These are phyloP conservation scores for Skeletonema menzelii DNA, from an alignment of 108 stramenopile genomes.

Conservation along the genomic window DNA sequence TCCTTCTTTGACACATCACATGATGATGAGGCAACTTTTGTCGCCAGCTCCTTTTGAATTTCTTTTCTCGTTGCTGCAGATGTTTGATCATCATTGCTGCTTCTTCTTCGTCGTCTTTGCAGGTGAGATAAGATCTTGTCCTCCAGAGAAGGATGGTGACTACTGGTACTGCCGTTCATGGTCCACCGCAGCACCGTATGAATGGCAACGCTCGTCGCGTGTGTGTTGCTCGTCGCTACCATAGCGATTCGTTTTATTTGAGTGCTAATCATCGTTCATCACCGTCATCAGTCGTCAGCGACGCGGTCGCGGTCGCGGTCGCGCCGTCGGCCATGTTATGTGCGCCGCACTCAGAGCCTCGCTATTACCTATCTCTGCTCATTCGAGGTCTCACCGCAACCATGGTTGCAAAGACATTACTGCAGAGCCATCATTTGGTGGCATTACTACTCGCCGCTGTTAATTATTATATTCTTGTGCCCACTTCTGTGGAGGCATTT, in stretches of 20 bases:
- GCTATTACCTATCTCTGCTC: too few relatives aligned
- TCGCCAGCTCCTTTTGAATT: conserved; percentile 15
- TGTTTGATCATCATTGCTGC: background rate
- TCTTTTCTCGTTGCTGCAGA: conserved; percentile 1
- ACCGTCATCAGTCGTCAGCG: too few relatives aligned
- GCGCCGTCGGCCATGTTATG: too few relatives aligned
- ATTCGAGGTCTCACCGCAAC: background rate
- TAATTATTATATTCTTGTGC: background rate
- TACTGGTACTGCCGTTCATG: background rate
- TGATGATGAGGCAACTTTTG: conserved; percentile 6
- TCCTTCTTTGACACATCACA: conserved; percentile 29
- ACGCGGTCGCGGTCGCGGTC: too few relatives aligned
- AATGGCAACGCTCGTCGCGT: too few relatives aligned
- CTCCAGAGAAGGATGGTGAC: background rate
- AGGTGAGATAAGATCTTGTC: conserved; percentile 26
- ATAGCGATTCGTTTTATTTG: too few relatives aligned
- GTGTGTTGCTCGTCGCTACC: too few relatives aligned
- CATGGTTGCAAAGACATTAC: background rate
- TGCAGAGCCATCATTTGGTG: background rate
- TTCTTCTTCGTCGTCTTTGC: background rate
- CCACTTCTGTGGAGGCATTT: background rate
- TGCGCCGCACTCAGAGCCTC: too few relatives aligned
- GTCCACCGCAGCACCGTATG: background rate
- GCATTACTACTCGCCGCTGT: background rate
- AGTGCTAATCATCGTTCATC: too few relatives aligned